Conservation (phyloP, 345 rosid genomes). For the Linum lewisii region DNA sequence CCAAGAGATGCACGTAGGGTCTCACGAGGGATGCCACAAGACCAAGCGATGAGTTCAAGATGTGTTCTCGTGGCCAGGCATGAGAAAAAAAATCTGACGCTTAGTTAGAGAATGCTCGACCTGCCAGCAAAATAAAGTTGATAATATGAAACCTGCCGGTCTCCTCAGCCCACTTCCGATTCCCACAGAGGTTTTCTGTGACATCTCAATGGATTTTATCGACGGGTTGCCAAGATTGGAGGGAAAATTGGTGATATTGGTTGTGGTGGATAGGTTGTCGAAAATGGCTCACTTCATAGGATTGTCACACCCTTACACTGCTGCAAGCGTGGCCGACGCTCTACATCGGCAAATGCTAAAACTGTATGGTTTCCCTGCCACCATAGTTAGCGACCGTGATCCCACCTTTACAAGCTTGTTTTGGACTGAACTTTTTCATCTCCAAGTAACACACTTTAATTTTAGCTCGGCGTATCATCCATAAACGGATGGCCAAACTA, state of each 20-base stretch:
- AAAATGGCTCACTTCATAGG: not conserved
- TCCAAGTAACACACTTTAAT: not conserved
- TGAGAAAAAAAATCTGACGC: not conserved
- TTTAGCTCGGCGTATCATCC: not conserved
- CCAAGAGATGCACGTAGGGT: too few species aligned
- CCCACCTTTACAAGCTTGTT: not conserved
- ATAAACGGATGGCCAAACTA: not conserved
- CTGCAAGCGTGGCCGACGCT: not conserved
- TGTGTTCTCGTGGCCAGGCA: not conserved
- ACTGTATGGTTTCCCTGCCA: not conserved
- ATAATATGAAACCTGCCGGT: not conserved
- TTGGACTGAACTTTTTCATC: not conserved
- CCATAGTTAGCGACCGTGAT: not conserved
- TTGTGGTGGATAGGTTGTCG: not conserved
- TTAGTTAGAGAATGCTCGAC: not conserved
- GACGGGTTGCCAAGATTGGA: not conserved
- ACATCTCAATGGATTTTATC: not conserved
- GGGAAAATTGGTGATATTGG: not conserved
- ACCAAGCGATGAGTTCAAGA: not conserved
- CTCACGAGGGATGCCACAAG: too few species aligned
- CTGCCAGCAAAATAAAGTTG: not conserved
- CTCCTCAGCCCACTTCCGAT: not conserved
- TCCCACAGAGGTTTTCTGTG: not conserved
- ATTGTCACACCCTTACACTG: not conserved
- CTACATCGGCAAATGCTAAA: not conserved